Percentiles rank a stretch among this genome's conserved stretches.
Evolutionary conservation across 2,329 filamentous ascomycete genomes (phyloP).

Genomic region (Madurella mycetomatis): DNA sequence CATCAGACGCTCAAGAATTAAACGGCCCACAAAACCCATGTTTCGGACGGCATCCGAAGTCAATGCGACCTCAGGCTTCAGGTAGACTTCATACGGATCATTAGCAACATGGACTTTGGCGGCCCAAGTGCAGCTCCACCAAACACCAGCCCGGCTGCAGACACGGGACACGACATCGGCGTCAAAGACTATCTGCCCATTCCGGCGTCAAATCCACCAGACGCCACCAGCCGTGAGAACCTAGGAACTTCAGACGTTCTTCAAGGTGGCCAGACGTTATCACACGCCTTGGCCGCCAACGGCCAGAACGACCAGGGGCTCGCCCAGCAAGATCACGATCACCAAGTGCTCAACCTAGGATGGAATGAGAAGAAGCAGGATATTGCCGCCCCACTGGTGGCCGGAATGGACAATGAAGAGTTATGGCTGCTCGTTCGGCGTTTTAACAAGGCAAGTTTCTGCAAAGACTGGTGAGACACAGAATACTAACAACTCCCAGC

Average conservation of each 20-base stretch:
- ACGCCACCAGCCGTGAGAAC: constrained; percentile 24
- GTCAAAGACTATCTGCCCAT: constrained; percentile 33
- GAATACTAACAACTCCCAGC: constrained; percentile 31
- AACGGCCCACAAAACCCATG: too few species aligned
- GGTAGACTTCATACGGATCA: too few species aligned
- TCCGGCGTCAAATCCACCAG: constrained; percentile 29
- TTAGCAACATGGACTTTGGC: constrained; percentile 4
- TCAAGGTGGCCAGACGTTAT: constrained; percentile 33
- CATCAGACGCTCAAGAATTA: neutral
- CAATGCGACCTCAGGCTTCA: neutral
- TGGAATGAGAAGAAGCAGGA: constrained; percentile 59
- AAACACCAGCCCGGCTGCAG: constrained; percentile 17
- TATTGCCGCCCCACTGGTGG: constrained; percentile 58
- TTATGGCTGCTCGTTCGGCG: constrained; percentile 67
- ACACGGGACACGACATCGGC: constrained; percentile 22
- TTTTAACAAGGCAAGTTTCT: constrained; percentile 61
- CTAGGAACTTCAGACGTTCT: constrained; percentile 20
- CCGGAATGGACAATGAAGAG: constrained; percentile 66
- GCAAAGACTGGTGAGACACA: neutral
- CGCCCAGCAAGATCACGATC: constrained; percentile 45
- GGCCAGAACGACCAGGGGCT: constrained; percentile 42
- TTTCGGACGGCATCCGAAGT: neutral
- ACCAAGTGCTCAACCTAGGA: constrained; percentile 62
- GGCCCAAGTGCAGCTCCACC: neutral
- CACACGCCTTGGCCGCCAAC: constrained; percentile 41